Evolutionary conservation across 306 rosid species (phyloP).

Genomic region (Castanea sativa): DNA sequence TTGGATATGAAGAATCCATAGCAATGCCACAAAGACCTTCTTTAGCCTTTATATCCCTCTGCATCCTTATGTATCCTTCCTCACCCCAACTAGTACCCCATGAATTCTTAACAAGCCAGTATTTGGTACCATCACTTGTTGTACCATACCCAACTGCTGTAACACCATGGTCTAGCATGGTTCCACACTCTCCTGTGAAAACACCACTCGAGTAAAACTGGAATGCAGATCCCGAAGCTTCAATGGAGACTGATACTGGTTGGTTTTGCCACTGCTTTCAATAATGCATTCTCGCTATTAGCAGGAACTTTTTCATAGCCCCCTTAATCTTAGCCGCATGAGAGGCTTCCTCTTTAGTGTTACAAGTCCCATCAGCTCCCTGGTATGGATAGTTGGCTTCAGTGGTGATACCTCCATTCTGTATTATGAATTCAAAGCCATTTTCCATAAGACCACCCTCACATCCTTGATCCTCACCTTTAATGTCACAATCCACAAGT

Average conservation of each 20-base stretch:
- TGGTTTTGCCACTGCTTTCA: conserved; percentile 25
- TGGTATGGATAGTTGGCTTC: conserved; percentile 24
- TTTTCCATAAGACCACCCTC: conserved; percentile 12
- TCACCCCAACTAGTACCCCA: conserved; percentile 43
- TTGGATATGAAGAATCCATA: conserved; percentile 15
- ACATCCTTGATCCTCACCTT: conserved; percentile 8
- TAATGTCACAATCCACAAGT: conserved; percentile 25
- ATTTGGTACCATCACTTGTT: conserved; percentile 6
- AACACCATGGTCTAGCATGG: conserved; percentile 7
- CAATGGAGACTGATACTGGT: conserved; percentile 17
- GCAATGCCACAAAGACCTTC: conserved; percentile 34
- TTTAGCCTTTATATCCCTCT: neutral
- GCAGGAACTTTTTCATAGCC: conserved; percentile 24
- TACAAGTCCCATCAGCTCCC: conserved; percentile 8
- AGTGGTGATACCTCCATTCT: conserved; percentile 20
- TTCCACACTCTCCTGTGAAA: conserved; percentile 9
- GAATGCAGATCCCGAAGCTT: neutral
- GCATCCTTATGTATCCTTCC: conserved; percentile 35
- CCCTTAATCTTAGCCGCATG: neutral
- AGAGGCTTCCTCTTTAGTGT: neutral
- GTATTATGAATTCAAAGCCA: conserved; percentile 7
- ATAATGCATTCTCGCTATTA: conserved; percentile 6
- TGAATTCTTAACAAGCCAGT: conserved; percentile 35
- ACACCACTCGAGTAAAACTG: conserved; percentile 24
- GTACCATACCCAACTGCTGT: conserved; percentile 17